Base-by-base conservation (phyloP, 73 alveolate species). In the Paramecium sonneborni region DNA sequence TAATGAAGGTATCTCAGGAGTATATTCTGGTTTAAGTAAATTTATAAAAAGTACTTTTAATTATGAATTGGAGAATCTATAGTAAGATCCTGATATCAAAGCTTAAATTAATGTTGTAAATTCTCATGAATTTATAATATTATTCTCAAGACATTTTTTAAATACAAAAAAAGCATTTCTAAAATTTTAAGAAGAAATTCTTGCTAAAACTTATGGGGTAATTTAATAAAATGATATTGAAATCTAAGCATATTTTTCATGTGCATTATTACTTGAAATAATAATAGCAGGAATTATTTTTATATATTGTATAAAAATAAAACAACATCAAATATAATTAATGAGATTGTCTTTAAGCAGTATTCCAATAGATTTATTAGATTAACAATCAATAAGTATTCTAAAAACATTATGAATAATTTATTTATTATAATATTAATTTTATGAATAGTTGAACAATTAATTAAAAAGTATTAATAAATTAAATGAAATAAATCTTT, bases 301-400 rank as follows among this genome's bases (percentile, higher is more conserved):
- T 30, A 14, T 62, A 30, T 30, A 30, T 62, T 62, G 44, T 62
- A 32, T 62, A 0, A 26, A 62, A 32, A 26, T 30, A 26, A 62
- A 62, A 32, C 48, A 62, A 12, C 12, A 62, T 14, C 24, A 62
- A 62, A 62, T 62, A 30, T 62, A 62, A 3, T 2, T 62, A 62
- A 62, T 62, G 48, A 62, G 84, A 62, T 62, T 62, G 26, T 26
- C 84, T 30, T 21, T 62, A 32, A 26, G 48, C 12, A 8, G 24
- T 62, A 62, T 62, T 15, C 84, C 84, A 62, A 62, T 62, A 30
- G 84, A 62, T 62, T 32, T 62, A 30, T 62, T 62, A 62, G 84
- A 62, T 32, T 24, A 62, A 62, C 28, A 62, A 46, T 46, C 57
- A 46, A 46, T 46, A 46, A 46, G 57, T 1, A 46, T 46, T 46